These are phyloP conservation scores for Candida cerambycidarum DNA, from an alignment of 805 yeast species.

Conservation along the genomic window DNA sequence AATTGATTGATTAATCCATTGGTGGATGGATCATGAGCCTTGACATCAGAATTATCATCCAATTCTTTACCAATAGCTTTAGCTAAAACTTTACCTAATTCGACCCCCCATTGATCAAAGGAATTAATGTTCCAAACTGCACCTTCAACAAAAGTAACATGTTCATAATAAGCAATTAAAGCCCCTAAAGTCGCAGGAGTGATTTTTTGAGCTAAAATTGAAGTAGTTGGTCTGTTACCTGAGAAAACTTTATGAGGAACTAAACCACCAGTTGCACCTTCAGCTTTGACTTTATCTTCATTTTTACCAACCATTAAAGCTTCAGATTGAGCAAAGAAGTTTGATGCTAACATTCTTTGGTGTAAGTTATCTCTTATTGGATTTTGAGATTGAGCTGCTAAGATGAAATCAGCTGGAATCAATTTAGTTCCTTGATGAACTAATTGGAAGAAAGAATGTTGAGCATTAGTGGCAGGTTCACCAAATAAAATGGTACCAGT, in stretches of 20 bases:
- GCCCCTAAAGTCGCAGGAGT: slow-evolving; percentile 97
- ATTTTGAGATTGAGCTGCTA: slow-evolving; percentile 97
- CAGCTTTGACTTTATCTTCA: slow-evolving; percentile 76
- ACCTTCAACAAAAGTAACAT: slow-evolving; percentile 96
- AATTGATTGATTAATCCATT: slow-evolving; percentile 92
- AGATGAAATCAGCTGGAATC: slow-evolving; percentile 94
- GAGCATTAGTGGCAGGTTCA: slow-evolving; percentile 98
- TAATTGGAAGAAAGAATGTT: slow-evolving; percentile 98
- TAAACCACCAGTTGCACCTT: slow-evolving; percentile 83
- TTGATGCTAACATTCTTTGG: slow-evolving; percentile 98
- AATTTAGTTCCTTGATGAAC: slow-evolving; percentile 98
- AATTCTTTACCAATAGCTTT: slow-evolving; percentile 92
- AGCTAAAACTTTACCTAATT: slow-evolving; percentile 96
- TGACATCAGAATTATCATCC: slow-evolving; percentile 55
- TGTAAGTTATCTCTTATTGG: slow-evolving; percentile 92
- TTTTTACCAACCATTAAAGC: slow-evolving; percentile 96
- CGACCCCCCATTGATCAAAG: slow-evolving; percentile 99
- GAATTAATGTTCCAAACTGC: slow-evolving; percentile 99
- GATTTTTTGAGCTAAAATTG: slow-evolving; percentile 91
- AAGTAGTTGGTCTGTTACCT: slow-evolving; percentile 99
- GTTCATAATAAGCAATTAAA: slow-evolving; percentile 96
- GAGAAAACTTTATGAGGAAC: slow-evolving; percentile 95
- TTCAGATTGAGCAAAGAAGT: slow-evolving; percentile 97
- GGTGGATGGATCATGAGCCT: slow-evolving; percentile 86
- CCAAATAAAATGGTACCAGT: slow-evolving; percentile 96